These are phyloP conservation scores for Gyromitra esculenta DNA, from an alignment of 2,329 filamentous ascomycete species.

Conservation along the genomic window DNA sequence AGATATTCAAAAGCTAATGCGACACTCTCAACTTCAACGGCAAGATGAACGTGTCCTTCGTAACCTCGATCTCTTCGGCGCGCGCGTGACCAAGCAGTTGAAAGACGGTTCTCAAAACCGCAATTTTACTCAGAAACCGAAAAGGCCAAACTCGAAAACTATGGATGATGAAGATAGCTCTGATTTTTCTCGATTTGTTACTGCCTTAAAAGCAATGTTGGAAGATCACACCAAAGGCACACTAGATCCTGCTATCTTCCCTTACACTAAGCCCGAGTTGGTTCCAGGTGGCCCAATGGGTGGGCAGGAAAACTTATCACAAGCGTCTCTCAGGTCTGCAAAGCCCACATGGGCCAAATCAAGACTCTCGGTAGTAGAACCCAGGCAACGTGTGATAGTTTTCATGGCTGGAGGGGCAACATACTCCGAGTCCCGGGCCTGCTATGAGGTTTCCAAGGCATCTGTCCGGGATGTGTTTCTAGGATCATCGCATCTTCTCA, in stretches of 20 bases:
- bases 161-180: conserved; percentile 74
- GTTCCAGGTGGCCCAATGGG: conserved; percentile 61
- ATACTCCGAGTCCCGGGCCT: conserved; percentile 86
- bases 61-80: conserved; percentile 85
- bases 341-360: conserved; percentile 96
- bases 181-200: conserved; percentile 85
- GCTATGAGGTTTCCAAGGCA: conserved; percentile 82
- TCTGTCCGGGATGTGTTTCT: conserved; percentile 85
- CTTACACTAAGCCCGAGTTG: conserved; percentile 76
- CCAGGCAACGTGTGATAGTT: conserved; percentile 87
- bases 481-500: conserved; percentile 90
- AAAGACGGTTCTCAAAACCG: conserved; percentile 79
- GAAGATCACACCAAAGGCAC: conserved; percentile 75
- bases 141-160: conserved; percentile 53
- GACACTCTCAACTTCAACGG: conserved; percentile 80
- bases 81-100: conserved; percentile 74
- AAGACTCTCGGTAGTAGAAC: conserved; percentile 77
- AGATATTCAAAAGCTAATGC: conserved; percentile 83
- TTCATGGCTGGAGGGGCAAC: conserved; percentile 97
- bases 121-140: conserved; percentile 63
- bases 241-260: conserved; percentile 74
- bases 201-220: conserved; percentile 82
- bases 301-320: conserved; percentile 67
- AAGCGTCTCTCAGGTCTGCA: conserved; percentile 84
- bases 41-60: conserved; percentile 76